phyloP scores from a whole-genome alignment of 108 stramenopile species.

The Nannochloropsis gaditana region DNA sequence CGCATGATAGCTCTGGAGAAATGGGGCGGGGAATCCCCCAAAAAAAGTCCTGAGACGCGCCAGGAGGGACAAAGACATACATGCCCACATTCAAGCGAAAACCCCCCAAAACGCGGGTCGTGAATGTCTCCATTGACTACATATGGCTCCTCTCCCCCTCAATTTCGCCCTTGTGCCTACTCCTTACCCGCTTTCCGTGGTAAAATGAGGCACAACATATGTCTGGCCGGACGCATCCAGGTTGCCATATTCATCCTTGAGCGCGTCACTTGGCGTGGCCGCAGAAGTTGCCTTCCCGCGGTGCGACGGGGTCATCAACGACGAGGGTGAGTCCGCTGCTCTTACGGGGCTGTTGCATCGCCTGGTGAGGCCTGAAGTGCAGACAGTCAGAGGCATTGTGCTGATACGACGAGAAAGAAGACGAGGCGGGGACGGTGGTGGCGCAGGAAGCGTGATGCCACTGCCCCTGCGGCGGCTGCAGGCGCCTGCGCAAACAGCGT shows the following conservation, averaged over 20 bases:
- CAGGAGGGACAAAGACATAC: too few relatives aligned
- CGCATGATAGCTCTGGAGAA: conserved; percentile 43
- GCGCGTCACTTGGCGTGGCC: not conserved
- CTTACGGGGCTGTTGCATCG: not conserved
- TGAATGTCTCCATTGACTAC: too few relatives aligned
- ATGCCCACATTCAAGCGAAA: too few relatives aligned
- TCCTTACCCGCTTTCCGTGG: not conserved
- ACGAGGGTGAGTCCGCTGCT: not conserved
- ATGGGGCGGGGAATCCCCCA: not conserved
- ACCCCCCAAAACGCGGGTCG: too few relatives aligned
- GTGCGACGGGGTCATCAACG: not conserved
- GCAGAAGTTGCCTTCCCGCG: not conserved
- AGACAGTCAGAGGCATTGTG: not conserved
- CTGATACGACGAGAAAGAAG: not conserved
- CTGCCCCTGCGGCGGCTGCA: not conserved
- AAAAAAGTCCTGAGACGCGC: too few relatives aligned
- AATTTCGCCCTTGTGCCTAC: not conserved
- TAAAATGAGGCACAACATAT: not conserved
- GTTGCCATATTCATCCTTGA: not conserved
- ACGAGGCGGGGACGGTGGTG: not conserved
- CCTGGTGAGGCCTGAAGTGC: not conserved
- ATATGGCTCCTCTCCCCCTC: not conserved
- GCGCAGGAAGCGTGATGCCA: not conserved
- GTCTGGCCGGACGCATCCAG: not conserved
- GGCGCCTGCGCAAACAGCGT: not conserved